Evolutionary conservation across 352 stramenopile genomes (phyloP).

Genomic region (Phytopythium sindhum): DNA sequence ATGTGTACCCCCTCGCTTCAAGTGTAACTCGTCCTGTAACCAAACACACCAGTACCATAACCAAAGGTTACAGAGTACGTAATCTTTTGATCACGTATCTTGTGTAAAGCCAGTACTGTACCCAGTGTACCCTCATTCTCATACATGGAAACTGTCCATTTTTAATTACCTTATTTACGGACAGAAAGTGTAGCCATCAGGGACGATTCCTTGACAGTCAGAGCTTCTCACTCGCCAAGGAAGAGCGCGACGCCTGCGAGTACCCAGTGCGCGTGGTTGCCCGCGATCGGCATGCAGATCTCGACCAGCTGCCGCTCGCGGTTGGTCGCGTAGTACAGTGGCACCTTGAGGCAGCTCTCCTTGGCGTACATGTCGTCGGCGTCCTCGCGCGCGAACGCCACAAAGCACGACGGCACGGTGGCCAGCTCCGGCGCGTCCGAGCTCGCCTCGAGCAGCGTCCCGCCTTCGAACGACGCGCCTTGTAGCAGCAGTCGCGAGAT

Average conservation of each 20-base stretch:
- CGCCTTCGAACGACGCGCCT: constrained; percentile 83
- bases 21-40: too few species aligned
- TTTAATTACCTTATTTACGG: neutral
- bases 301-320: constrained; percentile 80
- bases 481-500: constrained; percentile 82
- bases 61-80: too few species aligned
- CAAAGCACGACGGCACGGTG: constrained; percentile 68
- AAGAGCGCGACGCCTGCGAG: constrained; percentile 83
- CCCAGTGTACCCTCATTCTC: too few species aligned
- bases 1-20: too few species aligned
- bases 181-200: neutral
- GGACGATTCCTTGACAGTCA: neutral
- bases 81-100: too few species aligned
- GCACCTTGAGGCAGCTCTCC: constrained; percentile 69
- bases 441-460: constrained; percentile 69
- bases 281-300: constrained; percentile 72
- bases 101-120: too few species aligned
- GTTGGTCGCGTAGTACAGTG: constrained; percentile 77
- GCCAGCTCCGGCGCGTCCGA: constrained; percentile 85
- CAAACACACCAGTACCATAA: too few species aligned
- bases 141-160: neutral
- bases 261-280: constrained; percentile 73
- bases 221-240: constrained; percentile 48
- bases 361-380: constrained; percentile 75
- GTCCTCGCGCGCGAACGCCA: constrained; percentile 79